Evolutionary conservation across 306 rosid genomes (phyloP).

Genomic region (Cicer pinnatifidum): DNA sequence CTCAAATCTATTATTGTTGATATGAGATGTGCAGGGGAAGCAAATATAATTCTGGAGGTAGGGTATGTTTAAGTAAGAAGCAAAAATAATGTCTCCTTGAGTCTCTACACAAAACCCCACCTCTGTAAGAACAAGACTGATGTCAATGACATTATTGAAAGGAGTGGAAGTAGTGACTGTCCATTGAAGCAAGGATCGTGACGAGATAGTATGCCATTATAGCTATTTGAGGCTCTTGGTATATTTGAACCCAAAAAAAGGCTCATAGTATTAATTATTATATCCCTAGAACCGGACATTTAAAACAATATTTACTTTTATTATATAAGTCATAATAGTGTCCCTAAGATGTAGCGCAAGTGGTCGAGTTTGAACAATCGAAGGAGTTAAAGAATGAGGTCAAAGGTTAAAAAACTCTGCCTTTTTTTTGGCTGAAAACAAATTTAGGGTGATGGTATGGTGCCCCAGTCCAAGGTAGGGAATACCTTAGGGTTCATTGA

Average conservation of each 20-base stretch:
- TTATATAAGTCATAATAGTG: neutral
- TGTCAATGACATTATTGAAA: neutral
- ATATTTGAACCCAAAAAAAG: too few species aligned
- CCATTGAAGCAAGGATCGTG: neutral
- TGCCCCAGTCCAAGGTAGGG: too few species aligned
- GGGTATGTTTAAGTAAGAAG: neutral
- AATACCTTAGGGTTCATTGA: too few species aligned
- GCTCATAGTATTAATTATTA: too few species aligned
- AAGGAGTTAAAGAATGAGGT: too few species aligned
- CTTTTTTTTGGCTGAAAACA: too few species aligned
- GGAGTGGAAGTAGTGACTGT: neutral
- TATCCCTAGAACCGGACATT: neutral
- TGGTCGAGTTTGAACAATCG: too few species aligned
- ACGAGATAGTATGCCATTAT: neutral
- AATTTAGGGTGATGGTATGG: too few species aligned
- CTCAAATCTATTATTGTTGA: neutral
- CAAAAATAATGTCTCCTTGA: neutral
- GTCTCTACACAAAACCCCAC: neutral
- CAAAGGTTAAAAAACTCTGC: too few species aligned
- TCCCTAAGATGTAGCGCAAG: too few species aligned
- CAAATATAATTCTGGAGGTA: neutral
- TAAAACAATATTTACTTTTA: neutral
- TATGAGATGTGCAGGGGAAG: neutral
- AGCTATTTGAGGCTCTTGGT: neutral
- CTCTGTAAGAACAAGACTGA: neutral